Evolutionary conservation across 1,284 basidiomycete genomes (phyloP).

Genomic region (Ustilago nuda): DNA sequence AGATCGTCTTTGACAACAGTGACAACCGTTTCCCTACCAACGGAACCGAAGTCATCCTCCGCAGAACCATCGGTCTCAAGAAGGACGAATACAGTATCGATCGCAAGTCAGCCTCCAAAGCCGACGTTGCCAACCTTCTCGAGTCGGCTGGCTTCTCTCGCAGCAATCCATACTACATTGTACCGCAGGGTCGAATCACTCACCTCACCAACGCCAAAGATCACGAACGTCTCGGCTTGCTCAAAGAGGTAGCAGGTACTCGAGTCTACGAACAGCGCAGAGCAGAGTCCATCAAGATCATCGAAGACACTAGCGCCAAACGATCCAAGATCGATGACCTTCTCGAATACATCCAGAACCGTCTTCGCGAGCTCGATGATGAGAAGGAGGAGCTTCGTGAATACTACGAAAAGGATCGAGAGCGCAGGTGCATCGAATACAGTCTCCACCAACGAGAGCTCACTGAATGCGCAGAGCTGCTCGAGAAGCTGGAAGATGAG

Average conservation of each 20-base stretch:
- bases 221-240: conserved; percentile 86
- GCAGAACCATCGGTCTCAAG: conserved; percentile 89
- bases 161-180: conserved; percentile 98
- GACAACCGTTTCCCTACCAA: conserved; percentile 81
- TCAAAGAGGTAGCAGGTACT: conserved; percentile 98
- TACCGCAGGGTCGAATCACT: conserved; percentile 97
- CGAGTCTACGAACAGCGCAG: conserved; percentile 97
- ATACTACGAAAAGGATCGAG: conserved; percentile 94
- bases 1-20: conserved; percentile 70
- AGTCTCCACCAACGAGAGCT: conserved; percentile 91
- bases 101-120: conserved; percentile 92
- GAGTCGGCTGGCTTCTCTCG: conserved; percentile 88
- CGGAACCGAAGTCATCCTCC: conserved; percentile 62
- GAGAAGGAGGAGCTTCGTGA: conserved; percentile 98
- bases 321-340: conserved; percentile 90
- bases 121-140: conserved; percentile 82
- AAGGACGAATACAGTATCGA: conserved; percentile 99
- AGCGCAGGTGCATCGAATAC: conserved; percentile 94
- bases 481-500: conserved; percentile 81
- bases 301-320: conserved; percentile 96
- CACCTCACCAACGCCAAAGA: conserved; percentile 97
- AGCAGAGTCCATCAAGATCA: conserved; percentile 90
- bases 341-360: conserved; percentile 88
- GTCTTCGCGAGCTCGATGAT: conserved; percentile 89
- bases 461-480: conserved; percentile 83